A percentile compares a stretch with the other conserved stretches of the same genome.
phyloP scores from a whole-genome alignment of 1,139 yeast species.

The Chernovozyma sophiae-reginae region DNA sequence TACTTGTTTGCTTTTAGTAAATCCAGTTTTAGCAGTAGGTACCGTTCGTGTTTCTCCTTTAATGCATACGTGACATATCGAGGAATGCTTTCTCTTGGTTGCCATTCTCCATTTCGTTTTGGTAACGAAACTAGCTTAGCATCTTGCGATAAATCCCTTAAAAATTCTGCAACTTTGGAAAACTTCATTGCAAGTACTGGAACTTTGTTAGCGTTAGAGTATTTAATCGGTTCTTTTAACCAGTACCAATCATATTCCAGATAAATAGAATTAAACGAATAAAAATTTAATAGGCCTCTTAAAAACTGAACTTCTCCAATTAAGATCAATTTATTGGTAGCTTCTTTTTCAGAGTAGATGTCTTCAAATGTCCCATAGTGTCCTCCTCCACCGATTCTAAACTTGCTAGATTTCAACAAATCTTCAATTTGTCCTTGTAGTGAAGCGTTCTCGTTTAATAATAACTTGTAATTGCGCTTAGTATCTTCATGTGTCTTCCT shows the following conservation, averaged over 20 bases:
- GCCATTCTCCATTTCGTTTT: background rate
- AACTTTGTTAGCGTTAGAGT: background rate
- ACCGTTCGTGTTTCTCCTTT: background rate
- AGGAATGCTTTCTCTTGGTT: background rate
- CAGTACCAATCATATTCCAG: constrained; percentile 14
- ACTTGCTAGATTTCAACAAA: constrained; percentile 14
- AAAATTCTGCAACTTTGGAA: background rate
- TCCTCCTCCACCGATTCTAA: constrained; percentile 12
- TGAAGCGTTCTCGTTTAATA: constrained; percentile 15
- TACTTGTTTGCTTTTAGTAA: too few relatives aligned
- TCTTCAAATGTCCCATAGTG: constrained; percentile 19
- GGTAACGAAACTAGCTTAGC: background rate
- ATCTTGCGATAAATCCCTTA: constrained; percentile 1
- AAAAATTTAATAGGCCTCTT: constrained; percentile 17
- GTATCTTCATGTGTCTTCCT: constrained; percentile 17
- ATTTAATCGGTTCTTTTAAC: constrained; percentile 14
- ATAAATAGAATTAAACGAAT: constrained; percentile 2
- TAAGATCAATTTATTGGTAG: constrained; percentile 25
- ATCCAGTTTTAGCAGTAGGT: background rate
- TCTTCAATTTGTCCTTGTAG: constrained; percentile 17
- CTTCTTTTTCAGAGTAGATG: constrained; percentile 31
- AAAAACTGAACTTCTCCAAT: constrained; percentile 36
- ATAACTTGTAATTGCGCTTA: constrained; percentile 12
- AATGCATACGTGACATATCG: background rate
- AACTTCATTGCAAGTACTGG: background rate